Evolutionary conservation across 2,329 filamentous ascomycete species (phyloP), one percentile per base, ranked within the genome.

Genomic region (Pseudopithomyces chartarum): DNA sequence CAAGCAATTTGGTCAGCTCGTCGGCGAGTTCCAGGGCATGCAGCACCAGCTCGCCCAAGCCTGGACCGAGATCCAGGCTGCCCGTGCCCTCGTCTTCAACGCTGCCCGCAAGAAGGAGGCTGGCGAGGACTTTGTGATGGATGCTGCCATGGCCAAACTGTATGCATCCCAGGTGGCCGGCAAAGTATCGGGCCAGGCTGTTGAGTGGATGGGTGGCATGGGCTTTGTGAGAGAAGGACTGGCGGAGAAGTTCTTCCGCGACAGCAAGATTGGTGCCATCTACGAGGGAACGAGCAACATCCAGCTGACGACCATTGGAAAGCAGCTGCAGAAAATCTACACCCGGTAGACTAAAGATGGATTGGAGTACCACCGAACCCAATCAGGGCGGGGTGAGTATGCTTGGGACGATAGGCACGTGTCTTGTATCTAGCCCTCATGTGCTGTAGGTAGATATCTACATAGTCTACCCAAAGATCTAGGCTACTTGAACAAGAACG

Each of bases 151-250:
- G 95, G 95, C 95, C 52, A 99, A 99, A 83, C 84, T 99, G 54
- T 97, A 90, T 75, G 87, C 95, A 2, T 95, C 91, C 4, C 95
- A 99, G 79, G 92, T 99, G 32, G 95, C 95, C 0, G 90, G 91
- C 19, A 87, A 87, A 53, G 94, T 99, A 19, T 90, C 89, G 54
- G 88, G 93, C 6, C 84, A 90, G 47, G 95, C 94, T 0, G 87
- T 99, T 26, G 95, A 99, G 80, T 99, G 95, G 95, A 98, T 98
- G 94, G 95, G 95, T 46, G 95, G 95, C 42, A 98, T 99, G 95
- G 95, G 95, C 44, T 99, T 99, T 69, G 95, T 99, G 15, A 84
- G 95, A 43, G 95, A 99, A 77, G 95, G 95, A 0, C 87, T 97
- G 56, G 95, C 95, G 0, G 95, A 99, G 86, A 99, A 99, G 86